Evolutionary conservation across 2,329 filamentous ascomycete genomes (phyloP), one percentile per base, ranked within the genome.

Genomic region (Podosphaera xanthii): DNA sequence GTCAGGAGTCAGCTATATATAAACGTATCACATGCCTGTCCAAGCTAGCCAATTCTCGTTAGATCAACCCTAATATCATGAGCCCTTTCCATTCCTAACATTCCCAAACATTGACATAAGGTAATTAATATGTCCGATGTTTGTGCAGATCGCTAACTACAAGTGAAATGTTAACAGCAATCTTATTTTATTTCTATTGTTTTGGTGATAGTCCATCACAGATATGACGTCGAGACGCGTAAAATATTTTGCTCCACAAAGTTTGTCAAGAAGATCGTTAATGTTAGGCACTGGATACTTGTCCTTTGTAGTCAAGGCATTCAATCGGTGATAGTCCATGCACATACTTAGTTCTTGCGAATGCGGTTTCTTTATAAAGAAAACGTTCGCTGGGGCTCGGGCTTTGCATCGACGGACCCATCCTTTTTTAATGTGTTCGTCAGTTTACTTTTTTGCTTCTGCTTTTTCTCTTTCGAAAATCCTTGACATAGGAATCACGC

Each of bases 211-310:
- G 22, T 22, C 22, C 22, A 22, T 22, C 22, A 12, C 48, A 52
- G 48, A 10, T 2, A 38, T 22, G 9, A 60, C 38, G 34, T 60
- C 34, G 2, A 57, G 14, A 9, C 22, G 4, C 3, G 38, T 57
- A 33, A 57, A 57, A 30, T 1, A 30, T 36, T 7, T 57, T 3
- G 55, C 55, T 30, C 3, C 40, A 7, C n/a, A 3, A 31, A 46
- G 30, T 22, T 33, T 31, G 7, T 42, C 40, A 36, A 46, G 9
- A 14, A 46, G 22, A 14, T 57, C 55, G 46, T 33, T 40, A n/a
- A 57, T 42, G 4, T 58, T 34, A 33, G 56, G 57, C 6, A 59
- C 31, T 2, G 49, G 48, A 33, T 60, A 60, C 31, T 34, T 52
- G 31, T 52, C 33, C 12, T 52, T 52, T 7, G 48, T 52, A 31